Percentiles rank a stretch among this genome's conserved stretches.
Conservation (phyloP, 2,329 filamentous ascomycete species). For the Botrytis porri region DNA sequence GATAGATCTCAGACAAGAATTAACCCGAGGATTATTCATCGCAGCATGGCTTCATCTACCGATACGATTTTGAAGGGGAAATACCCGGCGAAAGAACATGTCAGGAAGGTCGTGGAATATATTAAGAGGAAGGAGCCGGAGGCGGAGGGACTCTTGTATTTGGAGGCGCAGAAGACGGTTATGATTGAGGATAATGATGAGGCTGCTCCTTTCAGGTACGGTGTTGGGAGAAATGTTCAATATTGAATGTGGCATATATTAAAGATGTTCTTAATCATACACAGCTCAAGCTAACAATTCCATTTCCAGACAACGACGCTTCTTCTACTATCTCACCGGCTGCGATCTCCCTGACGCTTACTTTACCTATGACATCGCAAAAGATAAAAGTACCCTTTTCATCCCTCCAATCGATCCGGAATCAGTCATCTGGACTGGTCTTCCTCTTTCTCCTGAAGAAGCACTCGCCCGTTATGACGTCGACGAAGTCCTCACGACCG, state of each 20-base stretch:
- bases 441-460: slow-evolving; percentile 74
- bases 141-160: slow-evolving; percentile 72
- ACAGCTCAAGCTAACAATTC: slow-evolving; percentile 14
- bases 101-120: slow-evolving; percentile 75
- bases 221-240: background rate
- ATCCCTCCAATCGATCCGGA: slow-evolving; percentile 88
- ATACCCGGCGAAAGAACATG: slow-evolving; percentile 85
- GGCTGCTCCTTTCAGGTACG: slow-evolving; percentile 72
- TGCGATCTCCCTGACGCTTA: slow-evolving; percentile 76
- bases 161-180: slow-evolving; percentile 79
- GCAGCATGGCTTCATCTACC: background rate
- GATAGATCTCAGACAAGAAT: background rate
- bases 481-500: slow-evolving; percentile 70
- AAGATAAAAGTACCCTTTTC: slow-evolving; percentile 75
- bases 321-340: slow-evolving; percentile 93
- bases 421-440: slow-evolving; percentile 87
- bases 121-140: slow-evolving; percentile 66
- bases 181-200: slow-evolving; percentile 89
- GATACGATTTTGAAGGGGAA: slow-evolving; percentile 54
- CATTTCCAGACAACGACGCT: slow-evolving; percentile 70
- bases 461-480: slow-evolving; percentile 76
- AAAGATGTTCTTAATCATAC: background rate
- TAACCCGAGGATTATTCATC: background rate
- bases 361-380: slow-evolving; percentile 75
- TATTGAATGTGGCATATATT: background rate